phyloP scores from a whole-genome alignment of 768 basidiomycete genomes.

The Calocera cornea region DNA sequence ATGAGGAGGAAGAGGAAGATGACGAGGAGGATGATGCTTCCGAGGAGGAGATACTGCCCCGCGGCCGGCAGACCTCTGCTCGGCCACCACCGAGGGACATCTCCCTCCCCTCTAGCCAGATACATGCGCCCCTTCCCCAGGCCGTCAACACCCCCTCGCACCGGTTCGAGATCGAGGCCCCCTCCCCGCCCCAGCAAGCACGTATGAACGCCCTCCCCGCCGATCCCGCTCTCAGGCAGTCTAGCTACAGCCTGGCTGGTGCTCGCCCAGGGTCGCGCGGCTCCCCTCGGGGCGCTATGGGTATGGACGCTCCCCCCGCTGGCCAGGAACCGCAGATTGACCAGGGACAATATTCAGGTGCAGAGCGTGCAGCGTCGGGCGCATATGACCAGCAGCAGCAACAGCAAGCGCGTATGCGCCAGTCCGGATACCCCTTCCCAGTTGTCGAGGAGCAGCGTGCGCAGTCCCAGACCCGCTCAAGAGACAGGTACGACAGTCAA shows the following conservation, averaged over 20 bases:
- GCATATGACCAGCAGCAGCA: background rate
- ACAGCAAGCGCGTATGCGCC: background rate
- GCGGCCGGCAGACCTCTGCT: background rate
- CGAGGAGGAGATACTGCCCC: conserved; percentile 13
- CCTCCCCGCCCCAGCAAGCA: background rate
- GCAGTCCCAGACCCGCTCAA: background rate
- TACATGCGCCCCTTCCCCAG: background rate
- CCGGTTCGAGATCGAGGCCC: conserved; percentile 1
- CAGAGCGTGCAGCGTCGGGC: background rate
- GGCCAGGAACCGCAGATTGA: background rate
- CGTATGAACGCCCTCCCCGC: background rate
- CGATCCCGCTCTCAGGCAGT: background rate
- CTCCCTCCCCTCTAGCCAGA: background rate
- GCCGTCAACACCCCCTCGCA: conserved; percentile 2
- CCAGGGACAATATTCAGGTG: background rate
- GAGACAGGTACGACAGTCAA: background rate
- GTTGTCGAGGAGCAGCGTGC: background rate
- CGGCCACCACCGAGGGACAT: background rate
- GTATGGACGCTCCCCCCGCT: background rate
- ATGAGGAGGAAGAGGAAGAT: conserved; percentile 74
- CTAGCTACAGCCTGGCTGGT: background rate
- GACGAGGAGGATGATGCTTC: conserved; percentile 33
- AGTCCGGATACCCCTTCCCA: background rate
- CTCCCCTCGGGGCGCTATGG: background rate
- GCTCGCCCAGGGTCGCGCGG: background rate